Conservation (phyloP, 2,329 filamentous ascomycete species). For the Mollisiaceae sp. region DNA sequence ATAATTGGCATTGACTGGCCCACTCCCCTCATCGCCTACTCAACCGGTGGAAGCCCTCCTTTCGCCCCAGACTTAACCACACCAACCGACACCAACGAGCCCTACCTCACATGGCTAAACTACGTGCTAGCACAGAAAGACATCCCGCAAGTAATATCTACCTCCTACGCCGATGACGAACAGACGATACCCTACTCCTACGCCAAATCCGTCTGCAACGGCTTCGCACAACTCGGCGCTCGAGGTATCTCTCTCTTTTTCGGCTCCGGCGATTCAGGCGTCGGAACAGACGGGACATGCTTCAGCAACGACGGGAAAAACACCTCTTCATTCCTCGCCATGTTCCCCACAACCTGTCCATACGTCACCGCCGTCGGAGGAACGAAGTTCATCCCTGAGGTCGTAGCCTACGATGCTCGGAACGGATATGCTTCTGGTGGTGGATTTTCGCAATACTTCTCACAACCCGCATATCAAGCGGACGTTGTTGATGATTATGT, state of each 20-base stretch:
- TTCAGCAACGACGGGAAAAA: constrained; percentile 59
- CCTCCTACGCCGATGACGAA: constrained; percentile 65
- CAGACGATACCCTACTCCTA: constrained; percentile 57
- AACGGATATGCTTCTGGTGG: constrained; percentile 50
- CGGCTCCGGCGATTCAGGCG: constrained; percentile 57
- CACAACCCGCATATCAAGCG: constrained; percentile 53
- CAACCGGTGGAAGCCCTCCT: constrained; percentile 60
- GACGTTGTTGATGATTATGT: constrained; percentile 49
- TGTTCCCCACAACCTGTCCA: constrained; percentile 57
- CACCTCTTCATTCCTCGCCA: constrained; percentile 56
- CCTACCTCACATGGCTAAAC: constrained; percentile 53
- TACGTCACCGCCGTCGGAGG: constrained; percentile 34
- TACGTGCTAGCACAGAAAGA: constrained; percentile 53
- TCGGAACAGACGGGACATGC: constrained; percentile 44
- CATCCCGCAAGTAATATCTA: constrained; percentile 60
- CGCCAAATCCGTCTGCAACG: constrained; percentile 56
- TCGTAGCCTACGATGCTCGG: constrained; percentile 37
- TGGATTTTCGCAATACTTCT: constrained; percentile 58
- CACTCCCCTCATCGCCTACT: constrained; percentile 57
- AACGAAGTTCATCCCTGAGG: constrained; percentile 29
- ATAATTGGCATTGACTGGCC: constrained; percentile 60
- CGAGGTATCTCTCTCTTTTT: constrained; percentile 58
- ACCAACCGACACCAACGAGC: constrained; percentile 53
- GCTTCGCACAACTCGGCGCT: constrained; percentile 57
- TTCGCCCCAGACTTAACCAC: constrained; percentile 51